Base-by-base conservation (phyloP, 805 yeast genomes). In the Ogataea naganishii region DNA sequence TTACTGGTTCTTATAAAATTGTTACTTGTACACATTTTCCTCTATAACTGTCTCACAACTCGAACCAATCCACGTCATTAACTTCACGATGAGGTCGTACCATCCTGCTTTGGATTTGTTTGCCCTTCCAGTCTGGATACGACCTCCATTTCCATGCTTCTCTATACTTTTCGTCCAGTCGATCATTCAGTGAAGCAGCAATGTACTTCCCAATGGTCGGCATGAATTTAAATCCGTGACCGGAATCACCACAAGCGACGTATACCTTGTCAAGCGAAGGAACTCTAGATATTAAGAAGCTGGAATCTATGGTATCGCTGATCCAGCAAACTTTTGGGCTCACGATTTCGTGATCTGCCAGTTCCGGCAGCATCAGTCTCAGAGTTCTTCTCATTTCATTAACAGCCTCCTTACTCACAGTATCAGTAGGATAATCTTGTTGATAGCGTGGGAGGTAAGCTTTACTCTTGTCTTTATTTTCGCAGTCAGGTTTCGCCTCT, bases 171-270 rank as follows among this genome's bases (percentile, higher is more conserved):
- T 30, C 20, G 14, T 36, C 37, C 22, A 58, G 34, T 4, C 30
- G 30, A 5, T 45, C 49, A 7, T 52, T 49, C 14, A 58, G 20
- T 23, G 41, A 46, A 18, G 41, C 37, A 7, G 32, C 29, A 7
- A 62, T 59, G 35, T 62, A 62, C 26, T 49, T 49, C 2, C 69
- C 67, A 24, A 62, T 58, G 23, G 53, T 60, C 14, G 68, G 68
- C 20, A 62, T 34, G 29, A 61, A 60, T 39, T 63, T 62, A 44
- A 50, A 61, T 1, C 55, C 64, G 40, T 62, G 67, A 10, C 67
- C 64, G 2, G 65, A 51, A 39, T 62, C 67, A 7, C 69, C 69
- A 21, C 56, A 44, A 0, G 63, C 63, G 8, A 63, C 56, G 27
- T 35, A 47, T 2, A 60, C 47, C 14, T 51, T 53, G 2, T 36